Conservation (phyloP, 441 rosid species). For the Pelargonium fulgidum region DNA sequence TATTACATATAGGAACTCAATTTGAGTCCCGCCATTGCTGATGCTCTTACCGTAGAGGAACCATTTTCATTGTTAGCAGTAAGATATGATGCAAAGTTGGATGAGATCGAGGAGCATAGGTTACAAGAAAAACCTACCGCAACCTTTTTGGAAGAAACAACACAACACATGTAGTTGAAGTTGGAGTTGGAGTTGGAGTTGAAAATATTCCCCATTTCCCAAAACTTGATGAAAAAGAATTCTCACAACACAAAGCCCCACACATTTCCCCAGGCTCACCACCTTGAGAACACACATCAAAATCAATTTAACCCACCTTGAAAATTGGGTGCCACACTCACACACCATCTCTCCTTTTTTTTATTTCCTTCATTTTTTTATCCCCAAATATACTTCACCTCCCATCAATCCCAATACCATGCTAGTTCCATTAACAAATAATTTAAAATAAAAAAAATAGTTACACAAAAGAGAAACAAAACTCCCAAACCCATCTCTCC, state of each 20-base stretch:
- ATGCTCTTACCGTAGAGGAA: too few relatives aligned
- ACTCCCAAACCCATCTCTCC: background rate
- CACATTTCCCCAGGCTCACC: conserved; percentile 35
- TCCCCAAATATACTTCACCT: background rate
- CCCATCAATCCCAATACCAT: conserved; percentile 41
- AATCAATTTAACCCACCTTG: conserved; percentile 40
- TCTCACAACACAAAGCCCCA: conserved; percentile 32
- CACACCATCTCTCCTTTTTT: too few relatives aligned
- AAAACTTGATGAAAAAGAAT: conserved; percentile 38
- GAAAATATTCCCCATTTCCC: conserved; percentile 30
- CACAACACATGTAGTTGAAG: background rate
- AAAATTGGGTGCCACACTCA: conserved; percentile 28
- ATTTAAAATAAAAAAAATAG: background rate
- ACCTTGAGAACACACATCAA: conserved; percentile 41
- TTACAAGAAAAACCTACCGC: too few relatives aligned
- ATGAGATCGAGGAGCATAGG: too few relatives aligned
- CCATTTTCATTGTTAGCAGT: too few relatives aligned
- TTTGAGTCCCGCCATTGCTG: too few relatives aligned
- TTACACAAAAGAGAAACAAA: background rate
- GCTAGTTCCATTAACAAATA: conserved; percentile 16
- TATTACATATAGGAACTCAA: too few relatives aligned
- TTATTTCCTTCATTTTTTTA: background rate
- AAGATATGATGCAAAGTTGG: too few relatives aligned
- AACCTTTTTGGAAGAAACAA: conserved; percentile 17
- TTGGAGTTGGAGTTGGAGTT: background rate